Evolutionary conservation across 495 filamentous ascomycete genomes (phyloP), one percentile per base, ranked within the genome.

Genomic region (Aspergillus coremiiformis): DNA sequence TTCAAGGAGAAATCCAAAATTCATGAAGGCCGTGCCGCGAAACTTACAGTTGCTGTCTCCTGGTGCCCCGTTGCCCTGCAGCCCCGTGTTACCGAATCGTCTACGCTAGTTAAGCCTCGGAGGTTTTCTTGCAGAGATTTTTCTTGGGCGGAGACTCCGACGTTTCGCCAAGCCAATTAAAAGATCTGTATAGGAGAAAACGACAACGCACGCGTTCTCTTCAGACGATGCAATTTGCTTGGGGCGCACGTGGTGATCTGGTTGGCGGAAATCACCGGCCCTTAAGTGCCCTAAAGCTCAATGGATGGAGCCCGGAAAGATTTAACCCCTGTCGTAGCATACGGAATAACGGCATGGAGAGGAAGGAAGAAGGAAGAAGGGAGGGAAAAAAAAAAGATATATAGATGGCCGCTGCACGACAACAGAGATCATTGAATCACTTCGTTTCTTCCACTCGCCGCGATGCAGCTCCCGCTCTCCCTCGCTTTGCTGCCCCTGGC

Each of bases 401-500:
- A 19, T 19, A 37, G 17, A 5, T n/a, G 12, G 17, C 37, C 11
- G 19, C 17, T 4, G 5, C 17, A 5, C 11, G 17, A 11, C 19
- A 5, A 12, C 15, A 20, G 1, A 21, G 37, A 41, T 5, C 15
- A 14, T 20, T 14, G 14, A 12, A 35, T 9, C 8, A 10, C 32
- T 14, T 35, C 14, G 12, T n/a, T 1, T 21, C 35, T 15, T 14
- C 30, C 3, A 33, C 10, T 19, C 8, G 12, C 39, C 23, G 46
- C 21, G 39, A 63, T 59, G 55, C 54, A 52, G n/a, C 32, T 54
- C 29, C 44, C 30, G 14, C 26, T 54, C 0, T 35, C 55, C 8
- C 47, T 63, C 12, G 39, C 51, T 7, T 49, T 60, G 1, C 42
- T 60, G 8, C 55, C 61, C 14, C 47, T 63, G 29, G 45, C 60